Percentiles rank a stretch among this genome's conserved stretches.
Evolutionary conservation across 2,329 filamentous ascomycete genomes (phyloP).

Genomic region (Orbilia blumenaviensis): DNA sequence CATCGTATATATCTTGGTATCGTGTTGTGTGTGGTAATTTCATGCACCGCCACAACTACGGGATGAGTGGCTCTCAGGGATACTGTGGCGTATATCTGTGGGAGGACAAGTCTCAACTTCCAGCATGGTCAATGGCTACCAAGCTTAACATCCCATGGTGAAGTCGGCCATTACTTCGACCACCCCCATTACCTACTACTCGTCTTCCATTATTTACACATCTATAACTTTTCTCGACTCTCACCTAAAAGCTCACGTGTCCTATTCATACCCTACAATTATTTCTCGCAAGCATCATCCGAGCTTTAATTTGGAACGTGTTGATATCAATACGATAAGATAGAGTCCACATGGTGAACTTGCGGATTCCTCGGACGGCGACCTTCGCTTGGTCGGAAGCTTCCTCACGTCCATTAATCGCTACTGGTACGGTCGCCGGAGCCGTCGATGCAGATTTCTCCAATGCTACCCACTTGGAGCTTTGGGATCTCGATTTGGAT

Average conservation of each 20-base stretch:
- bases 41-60: neutral
- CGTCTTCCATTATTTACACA: neutral
- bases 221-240: neutral
- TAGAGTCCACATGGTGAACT: constrained; percentile 77
- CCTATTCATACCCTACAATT: neutral
- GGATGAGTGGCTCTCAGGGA: neutral
- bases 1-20: neutral
- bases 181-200: constrained; percentile 17
- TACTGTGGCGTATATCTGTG: constrained; percentile 19
- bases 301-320: constrained; percentile 36
- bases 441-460: constrained; percentile 98
- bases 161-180: constrained; percentile 39
- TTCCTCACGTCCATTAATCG: constrained; percentile 79
- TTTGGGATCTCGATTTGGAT: constrained; percentile 92
- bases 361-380: constrained; percentile 94
- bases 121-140: constrained; percentile 33
- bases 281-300: constrained; percentile 4
- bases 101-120: constrained; percentile 55
- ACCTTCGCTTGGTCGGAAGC: constrained; percentile 96
- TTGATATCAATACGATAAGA: constrained; percentile 42
- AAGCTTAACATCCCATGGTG: constrained; percentile 38
- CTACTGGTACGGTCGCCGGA: constrained; percentile 92
- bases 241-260: neutral
- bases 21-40: constrained; percentile 26
- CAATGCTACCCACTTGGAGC: constrained; percentile 92